These are phyloP conservation scores for Botryotinia convoluta DNA, from an alignment of 2,329 filamentous ascomycete species.

Conservation along the genomic window DNA sequence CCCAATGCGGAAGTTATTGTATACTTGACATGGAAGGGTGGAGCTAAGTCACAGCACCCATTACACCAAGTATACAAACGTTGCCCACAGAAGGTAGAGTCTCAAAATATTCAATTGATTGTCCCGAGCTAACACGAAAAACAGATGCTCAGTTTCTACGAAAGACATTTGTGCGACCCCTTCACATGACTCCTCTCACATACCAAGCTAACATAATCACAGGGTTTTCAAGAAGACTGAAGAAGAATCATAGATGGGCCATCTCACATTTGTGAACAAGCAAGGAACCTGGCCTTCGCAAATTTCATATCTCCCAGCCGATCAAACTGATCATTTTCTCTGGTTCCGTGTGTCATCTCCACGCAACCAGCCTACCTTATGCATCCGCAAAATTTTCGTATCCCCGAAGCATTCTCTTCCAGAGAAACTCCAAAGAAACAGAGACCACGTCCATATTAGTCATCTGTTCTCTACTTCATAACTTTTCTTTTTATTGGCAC, in stretches of 20 bases:
- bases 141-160: conserved; percentile 50
- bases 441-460: not conserved
- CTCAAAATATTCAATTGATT: not conserved
- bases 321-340: not conserved
- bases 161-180: conserved; percentile 42
- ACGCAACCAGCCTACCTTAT: not conserved
- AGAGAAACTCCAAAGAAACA: not conserved
- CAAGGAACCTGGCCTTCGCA: not conserved
- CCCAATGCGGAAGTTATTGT: conserved; percentile 60
- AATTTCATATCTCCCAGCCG: not conserved
- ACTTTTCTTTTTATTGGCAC: not conserved
- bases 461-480: not conserved
- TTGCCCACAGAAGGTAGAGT: conserved; percentile 70
- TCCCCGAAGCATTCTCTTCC: not conserved
- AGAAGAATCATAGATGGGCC: not conserved
- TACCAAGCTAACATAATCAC: conserved; percentile 21
- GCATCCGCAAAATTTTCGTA: not conserved
- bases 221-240: conserved; percentile 32
- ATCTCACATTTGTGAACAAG: not conserved
- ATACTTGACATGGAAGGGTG: conserved; percentile 72
- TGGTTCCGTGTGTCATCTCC: not conserved
- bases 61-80: conserved; percentile 68
- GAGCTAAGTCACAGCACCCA: conserved; percentile 70
- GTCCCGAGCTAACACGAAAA: conserved; percentile 20
- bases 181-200: not conserved